Base-by-base conservation (phyloP, 768 basidiomycete species). In the Suillus occidentalis region DNA sequence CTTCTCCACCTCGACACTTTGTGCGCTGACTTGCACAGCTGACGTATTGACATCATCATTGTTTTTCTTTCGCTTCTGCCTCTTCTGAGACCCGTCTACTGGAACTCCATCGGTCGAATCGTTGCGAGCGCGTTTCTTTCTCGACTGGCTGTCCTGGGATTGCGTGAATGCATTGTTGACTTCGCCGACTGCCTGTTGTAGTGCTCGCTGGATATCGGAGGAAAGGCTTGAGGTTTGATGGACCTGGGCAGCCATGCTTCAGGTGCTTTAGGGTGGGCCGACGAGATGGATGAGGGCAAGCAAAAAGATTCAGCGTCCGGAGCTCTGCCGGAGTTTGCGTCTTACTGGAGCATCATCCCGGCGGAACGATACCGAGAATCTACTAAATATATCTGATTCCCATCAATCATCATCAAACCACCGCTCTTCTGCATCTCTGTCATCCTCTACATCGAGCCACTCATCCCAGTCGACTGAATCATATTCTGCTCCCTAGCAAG, bases 401-500 rank as follows among this genome's bases (percentile, higher is more conserved):
- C 37, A 31, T 55, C 6, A 55, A 55, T 55, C 88, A 28, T 88
- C 85, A 56, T 90, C 86, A 75, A 92, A 92, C 87, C 91, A 92
- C 25, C 81, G 79, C 37, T 90, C 90, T 73, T 91, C 85, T 13
- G 79, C 81, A 37, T 88, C 87, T 67, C 84, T 76, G 64, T 89
- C 89, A 65, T 83, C 78, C 22, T 86, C 84, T 25, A 66, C 75
- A 69, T 90, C 90, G 76, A 89, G 83, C 47, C 78, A 79, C 63
- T 93, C 91, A 70, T 87, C 85, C 90, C 91, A 93, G 72, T 93
- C 91, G 10, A 90, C 83, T 60, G 73, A 72, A 65, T 89, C 89
- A 64, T 93, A 93, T 68, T 91, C 84, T 39, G 88, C 83, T 6
- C 82, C 80, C 91, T 93, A 71, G 28, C 63, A 39, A 61, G 53